Evolutionary conservation across 2,329 filamentous ascomycete species (phyloP).

Genomic region (Aplosporella prunicola): DNA sequence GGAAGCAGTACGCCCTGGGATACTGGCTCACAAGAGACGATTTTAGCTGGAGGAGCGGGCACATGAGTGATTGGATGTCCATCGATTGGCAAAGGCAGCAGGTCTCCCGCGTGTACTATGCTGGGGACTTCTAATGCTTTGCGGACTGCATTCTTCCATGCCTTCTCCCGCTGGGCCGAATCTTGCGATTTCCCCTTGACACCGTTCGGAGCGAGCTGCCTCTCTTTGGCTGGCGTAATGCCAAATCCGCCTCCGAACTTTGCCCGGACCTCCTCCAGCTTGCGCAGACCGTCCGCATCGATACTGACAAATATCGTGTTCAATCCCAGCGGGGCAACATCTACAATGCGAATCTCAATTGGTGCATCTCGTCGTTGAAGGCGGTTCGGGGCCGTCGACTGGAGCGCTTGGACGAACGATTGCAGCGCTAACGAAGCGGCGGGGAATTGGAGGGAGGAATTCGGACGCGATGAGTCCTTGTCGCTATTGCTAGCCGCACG

Average conservation of each 20-base stretch:
- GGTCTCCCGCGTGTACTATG: constrained; percentile 75
- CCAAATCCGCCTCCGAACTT: constrained; percentile 63
- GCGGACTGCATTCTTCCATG: constrained; percentile 46
- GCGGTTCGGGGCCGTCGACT: constrained; percentile 66
- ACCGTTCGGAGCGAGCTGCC: constrained; percentile 21
- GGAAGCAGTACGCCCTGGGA: constrained; percentile 73
- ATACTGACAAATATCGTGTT: constrained; percentile 82
- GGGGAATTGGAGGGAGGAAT: constrained; percentile 72
- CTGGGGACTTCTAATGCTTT: constrained; percentile 62
- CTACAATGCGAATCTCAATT: constrained; percentile 75
- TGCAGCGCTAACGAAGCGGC: constrained; percentile 65
- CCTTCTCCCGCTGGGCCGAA: constrained; percentile 21
- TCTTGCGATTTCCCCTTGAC: constrained; percentile 13
- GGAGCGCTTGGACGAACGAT: constrained; percentile 64
- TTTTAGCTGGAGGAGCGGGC: constrained; percentile 72
- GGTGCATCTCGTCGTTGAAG: constrained; percentile 63
- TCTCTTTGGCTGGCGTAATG: neutral
- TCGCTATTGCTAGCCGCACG: constrained; percentile 32
- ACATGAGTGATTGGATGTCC: constrained; percentile 80
- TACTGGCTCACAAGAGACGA: constrained; percentile 90
- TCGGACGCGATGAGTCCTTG: constrained; percentile 27
- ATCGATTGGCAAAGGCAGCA: constrained; percentile 66
- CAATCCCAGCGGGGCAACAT: constrained; percentile 68
- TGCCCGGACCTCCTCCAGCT: constrained; percentile 72
- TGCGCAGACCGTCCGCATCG: constrained; percentile 68